Evolutionary conservation across 768 basidiomycete genomes (phyloP).

Genomic region (Exsudoporus frostii): DNA sequence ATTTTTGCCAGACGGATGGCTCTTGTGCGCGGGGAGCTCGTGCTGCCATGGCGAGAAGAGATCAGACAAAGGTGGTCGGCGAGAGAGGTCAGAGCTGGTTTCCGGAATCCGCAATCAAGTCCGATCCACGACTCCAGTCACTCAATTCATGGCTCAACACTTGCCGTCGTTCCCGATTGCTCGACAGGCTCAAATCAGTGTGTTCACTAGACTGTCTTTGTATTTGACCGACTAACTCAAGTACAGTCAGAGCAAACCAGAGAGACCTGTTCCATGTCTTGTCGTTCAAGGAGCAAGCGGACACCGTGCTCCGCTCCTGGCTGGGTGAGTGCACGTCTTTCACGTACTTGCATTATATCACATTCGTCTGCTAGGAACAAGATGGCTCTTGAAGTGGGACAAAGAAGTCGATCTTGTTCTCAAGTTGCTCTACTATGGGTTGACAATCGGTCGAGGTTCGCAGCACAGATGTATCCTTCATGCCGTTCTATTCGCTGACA

Average conservation of each 20-base stretch:
- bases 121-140: constrained; percentile 1
- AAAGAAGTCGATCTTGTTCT: constrained; percentile 71
- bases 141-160: constrained; percentile 17
- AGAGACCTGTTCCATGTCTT: constrained; percentile 77
- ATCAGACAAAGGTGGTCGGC: background rate
- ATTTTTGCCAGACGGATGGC: constrained; percentile 73
- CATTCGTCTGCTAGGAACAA: constrained; percentile 53
- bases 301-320: constrained; percentile 72
- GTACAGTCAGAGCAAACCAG: constrained; percentile 78
- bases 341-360: constrained; percentile 4
- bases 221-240: constrained; percentile 8
- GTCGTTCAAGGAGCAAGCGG: constrained; percentile 70
- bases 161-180: constrained; percentile 63
- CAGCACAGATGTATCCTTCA: background rate
- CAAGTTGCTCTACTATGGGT: constrained; percentile 67
- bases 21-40: constrained; percentile 41
- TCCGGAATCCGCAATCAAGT: background rate
- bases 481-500: constrained; percentile 5
- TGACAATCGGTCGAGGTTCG: constrained; percentile 73
- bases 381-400: constrained; percentile 78
- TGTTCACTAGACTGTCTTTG: constrained; percentile 27
- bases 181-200: constrained; percentile 86
- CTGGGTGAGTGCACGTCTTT: constrained; percentile 49
- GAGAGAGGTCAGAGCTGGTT: background rate
- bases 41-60: constrained; percentile 24